These are phyloP conservation scores for Xylariaceae sp. DNA, from an alignment of 2,329 filamentous ascomycete species.

Conservation along the genomic window DNA sequence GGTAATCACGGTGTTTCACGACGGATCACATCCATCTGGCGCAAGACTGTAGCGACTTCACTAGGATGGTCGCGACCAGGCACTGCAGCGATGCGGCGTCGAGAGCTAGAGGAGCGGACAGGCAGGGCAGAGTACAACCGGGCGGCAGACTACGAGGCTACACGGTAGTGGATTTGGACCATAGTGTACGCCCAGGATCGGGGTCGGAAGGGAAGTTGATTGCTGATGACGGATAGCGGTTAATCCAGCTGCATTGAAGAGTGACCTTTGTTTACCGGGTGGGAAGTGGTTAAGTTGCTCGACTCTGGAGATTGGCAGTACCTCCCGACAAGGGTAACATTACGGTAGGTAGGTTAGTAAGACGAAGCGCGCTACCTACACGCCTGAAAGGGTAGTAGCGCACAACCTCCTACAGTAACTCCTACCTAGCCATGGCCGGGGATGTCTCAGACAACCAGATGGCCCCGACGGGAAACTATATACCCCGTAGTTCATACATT, in stretches of 20 bases:
- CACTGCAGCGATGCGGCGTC: background rate
- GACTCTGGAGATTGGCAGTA: background rate
- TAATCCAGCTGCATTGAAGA: background rate
- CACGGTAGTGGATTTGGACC: conserved; percentile 10
- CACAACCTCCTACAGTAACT: too few species aligned
- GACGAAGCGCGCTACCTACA: background rate
- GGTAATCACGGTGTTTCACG: conserved; percentile 28
- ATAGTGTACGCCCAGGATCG: background rate
- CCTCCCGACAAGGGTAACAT: background rate
- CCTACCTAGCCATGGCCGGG: too few species aligned
- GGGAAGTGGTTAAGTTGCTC: background rate
- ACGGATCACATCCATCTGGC: conserved; percentile 33
- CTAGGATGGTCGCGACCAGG: conserved; percentile 8
- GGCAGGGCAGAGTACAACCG: background rate
- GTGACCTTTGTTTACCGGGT: background rate
- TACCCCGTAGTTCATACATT: too few species aligned
- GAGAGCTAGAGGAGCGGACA: background rate
- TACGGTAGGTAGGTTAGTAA: background rate
- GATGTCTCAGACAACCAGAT: too few species aligned
- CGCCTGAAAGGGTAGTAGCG: too few species aligned
- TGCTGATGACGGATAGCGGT: background rate
- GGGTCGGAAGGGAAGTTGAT: conserved; percentile 10
- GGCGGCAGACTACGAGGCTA: conserved; percentile 4
- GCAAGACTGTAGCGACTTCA: conserved; percentile 16
- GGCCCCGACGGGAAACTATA: too few species aligned